These are phyloP conservation scores for Antarctomyces pellizariae DNA, from an alignment of 495 filamentous ascomycete genomes.

Conservation along the genomic window DNA sequence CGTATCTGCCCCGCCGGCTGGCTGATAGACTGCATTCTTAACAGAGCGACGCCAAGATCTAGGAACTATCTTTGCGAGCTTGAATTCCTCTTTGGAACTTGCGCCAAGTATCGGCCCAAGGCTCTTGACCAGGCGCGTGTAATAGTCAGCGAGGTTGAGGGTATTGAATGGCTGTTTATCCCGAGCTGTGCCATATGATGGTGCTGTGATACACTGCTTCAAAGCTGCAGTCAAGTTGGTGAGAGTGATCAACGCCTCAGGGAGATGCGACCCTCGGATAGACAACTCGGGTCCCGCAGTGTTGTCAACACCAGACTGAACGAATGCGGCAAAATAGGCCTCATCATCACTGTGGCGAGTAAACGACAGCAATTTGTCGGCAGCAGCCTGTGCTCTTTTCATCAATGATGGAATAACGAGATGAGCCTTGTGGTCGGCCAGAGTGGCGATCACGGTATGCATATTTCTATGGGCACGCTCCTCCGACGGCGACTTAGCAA, in stretches of 20 bases:
- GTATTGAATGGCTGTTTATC: too few species aligned
- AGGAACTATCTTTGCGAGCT: conserved; percentile 40
- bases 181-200: conserved; percentile 28
- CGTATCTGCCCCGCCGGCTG: too few species aligned
- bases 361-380: conserved; percentile 44
- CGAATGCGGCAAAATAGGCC: conserved; percentile 38
- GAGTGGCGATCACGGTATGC: conserved; percentile 46
- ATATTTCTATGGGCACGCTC: conserved; percentile 39
- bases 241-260: conserved; percentile 51
- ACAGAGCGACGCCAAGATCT: too few species aligned
- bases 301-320: conserved; percentile 15
- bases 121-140: conserved; percentile 37
- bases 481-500: conserved; percentile 52
- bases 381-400: conserved; percentile 39
- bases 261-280: conserved; percentile 41
- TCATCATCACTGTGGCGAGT: conserved; percentile 10
- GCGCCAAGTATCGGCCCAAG: conserved; percentile 55
- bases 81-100: conserved; percentile 63
- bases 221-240: conserved; percentile 53
- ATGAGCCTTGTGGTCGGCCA: conserved; percentile 67
- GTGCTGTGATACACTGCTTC: conserved; percentile 42
- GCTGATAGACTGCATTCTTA: too few species aligned
- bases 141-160: conserved; percentile 63
- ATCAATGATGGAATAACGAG: conserved; percentile 61
- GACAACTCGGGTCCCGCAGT: conserved; percentile 16